Evolutionary conservation across 768 basidiomycete genomes (phyloP).

Genomic region (Auricularia auricula-judae): DNA sequence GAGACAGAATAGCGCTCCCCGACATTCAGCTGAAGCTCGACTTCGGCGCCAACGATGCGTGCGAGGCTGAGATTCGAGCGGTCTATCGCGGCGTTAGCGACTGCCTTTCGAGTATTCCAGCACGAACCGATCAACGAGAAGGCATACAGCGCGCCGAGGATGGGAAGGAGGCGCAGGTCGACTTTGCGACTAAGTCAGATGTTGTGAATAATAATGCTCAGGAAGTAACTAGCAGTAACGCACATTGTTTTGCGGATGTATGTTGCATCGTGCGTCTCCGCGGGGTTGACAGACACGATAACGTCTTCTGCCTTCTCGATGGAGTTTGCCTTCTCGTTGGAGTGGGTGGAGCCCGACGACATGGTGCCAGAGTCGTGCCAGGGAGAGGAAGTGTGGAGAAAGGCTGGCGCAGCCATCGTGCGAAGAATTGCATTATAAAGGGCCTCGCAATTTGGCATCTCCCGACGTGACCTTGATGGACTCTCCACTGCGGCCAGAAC

Average conservation of each 20-base stretch:
- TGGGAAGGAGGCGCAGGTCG: constrained; percentile 2
- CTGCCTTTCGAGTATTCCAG: neutral
- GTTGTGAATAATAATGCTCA: neutral
- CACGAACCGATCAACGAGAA: constrained; percentile 8
- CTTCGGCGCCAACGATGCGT: neutral
- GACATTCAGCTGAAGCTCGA: neutral
- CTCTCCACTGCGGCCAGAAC: no score
- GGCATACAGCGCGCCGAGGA: constrained; percentile 5
- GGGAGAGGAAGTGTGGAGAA: neutral
- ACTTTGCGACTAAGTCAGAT: neutral
- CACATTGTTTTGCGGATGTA: neutral
- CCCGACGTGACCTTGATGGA: no score
- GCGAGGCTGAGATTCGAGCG: neutral
- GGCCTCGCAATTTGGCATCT: no score
- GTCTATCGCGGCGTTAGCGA: neutral
- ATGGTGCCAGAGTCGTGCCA: neutral
- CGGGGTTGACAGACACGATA: neutral
- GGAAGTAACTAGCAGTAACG: neutral
- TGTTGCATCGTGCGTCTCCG: neutral
- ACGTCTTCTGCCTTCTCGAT: neutral
- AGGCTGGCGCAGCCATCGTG: no score
- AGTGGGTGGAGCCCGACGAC: neutral
- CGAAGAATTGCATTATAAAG: no score
- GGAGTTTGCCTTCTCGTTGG: neutral
- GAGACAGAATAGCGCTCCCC: neutral